Conservation (phyloP, 768 basidiomycete genomes). For the Russula sp. region DNA sequence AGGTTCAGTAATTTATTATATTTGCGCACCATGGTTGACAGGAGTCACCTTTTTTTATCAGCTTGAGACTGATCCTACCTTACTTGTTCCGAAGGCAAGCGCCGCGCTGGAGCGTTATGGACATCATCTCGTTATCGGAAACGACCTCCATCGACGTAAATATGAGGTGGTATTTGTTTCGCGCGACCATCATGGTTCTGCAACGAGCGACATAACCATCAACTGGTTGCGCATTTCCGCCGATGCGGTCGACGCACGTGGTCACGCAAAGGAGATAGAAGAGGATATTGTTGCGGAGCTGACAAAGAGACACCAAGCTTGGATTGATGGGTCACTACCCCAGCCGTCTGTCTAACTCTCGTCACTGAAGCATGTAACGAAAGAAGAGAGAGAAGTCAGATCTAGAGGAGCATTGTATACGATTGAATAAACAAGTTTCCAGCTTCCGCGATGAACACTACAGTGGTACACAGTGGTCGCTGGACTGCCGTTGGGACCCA, state of each 20-base stretch:
- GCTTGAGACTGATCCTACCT: conserved; percentile 84
- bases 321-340: conserved; percentile 40
- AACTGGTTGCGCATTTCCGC: conserved; percentile 58
- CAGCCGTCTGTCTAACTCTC: background rate
- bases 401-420: background rate
- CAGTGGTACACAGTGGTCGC: too few relatives aligned
- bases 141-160: conserved; percentile 88
- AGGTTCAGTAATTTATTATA: conserved; percentile 43
- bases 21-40: background rate
- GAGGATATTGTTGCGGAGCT: conserved; percentile 81
- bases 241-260: conserved; percentile 26
- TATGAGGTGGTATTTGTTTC: conserved; percentile 90
- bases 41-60: conserved; percentile 27
- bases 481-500: too few relatives aligned
- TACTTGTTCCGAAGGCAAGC: conserved; percentile 88
- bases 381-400: background rate
- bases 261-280: conserved; percentile 72
- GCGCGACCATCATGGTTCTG: conserved; percentile 27
- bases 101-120: conserved; percentile 88
- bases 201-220: conserved; percentile 37
- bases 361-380: background rate
- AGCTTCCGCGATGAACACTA: too few relatives aligned
- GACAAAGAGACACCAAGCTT: conserved; percentile 61
- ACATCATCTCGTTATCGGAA: conserved; percentile 96
- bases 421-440: background rate